A percentile compares a stretch with the other conserved stretches of the same genome.
Evolutionary conservation across 2,329 filamentous ascomycete genomes (phyloP).

Genomic region (Cladophialophora immunda): DNA sequence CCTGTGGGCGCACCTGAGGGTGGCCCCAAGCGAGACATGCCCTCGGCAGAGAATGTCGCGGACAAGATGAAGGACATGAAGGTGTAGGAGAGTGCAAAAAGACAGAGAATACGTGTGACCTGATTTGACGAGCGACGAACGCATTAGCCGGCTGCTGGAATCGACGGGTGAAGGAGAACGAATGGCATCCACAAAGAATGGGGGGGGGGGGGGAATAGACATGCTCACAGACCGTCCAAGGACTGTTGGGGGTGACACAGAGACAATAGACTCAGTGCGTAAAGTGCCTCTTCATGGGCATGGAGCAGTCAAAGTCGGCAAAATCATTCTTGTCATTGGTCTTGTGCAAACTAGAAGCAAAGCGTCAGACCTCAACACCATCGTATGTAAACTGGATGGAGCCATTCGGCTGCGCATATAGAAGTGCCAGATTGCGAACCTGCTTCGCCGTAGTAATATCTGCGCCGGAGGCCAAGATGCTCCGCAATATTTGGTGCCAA

Average conservation of each 20-base stretch:
- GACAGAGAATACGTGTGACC: not conserved
- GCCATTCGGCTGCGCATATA: not conserved
- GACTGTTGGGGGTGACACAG: not conserved
- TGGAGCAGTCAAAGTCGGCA: not conserved
- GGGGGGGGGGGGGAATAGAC: not conserved
- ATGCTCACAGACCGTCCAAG: not conserved
- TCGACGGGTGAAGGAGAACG: not conserved
- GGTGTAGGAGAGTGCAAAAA: conserved; percentile 42
- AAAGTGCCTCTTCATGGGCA: not conserved
- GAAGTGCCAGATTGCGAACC: not conserved
- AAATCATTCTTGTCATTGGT: not conserved
- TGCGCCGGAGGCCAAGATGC: not conserved
- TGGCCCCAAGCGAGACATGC: conserved; percentile 35
- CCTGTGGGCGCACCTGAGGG: conserved; percentile 41
- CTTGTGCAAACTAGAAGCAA: not conserved
- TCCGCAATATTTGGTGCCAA: conserved; percentile 1
- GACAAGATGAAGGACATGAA: conserved; percentile 54
- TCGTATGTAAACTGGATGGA: too few relatives aligned
- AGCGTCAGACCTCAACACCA: not conserved
- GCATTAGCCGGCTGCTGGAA: not conserved
- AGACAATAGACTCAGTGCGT: not conserved
- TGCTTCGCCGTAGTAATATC: not conserved
- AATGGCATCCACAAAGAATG: not conserved
- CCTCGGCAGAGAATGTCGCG: conserved; percentile 46
- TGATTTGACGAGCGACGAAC: conserved; percentile 2